Conservation (phyloP, 2,329 filamentous ascomycete species). For the Alternaria infectoria region DNA sequence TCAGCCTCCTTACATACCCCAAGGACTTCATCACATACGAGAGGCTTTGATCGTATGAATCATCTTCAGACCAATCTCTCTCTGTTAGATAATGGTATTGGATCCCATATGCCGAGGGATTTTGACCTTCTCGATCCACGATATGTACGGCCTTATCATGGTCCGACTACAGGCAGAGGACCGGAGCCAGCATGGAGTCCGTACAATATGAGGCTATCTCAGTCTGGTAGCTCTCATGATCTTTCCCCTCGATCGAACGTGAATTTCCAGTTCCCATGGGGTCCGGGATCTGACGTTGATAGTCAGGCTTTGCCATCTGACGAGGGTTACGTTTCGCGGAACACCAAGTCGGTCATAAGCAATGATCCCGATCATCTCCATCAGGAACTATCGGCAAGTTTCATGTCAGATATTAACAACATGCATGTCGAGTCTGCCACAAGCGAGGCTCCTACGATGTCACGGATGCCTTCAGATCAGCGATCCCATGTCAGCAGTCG, state of each 20-base stretch:
- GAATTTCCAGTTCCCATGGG: slow-evolving; percentile 24
- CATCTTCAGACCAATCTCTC: slow-evolving; percentile 13
- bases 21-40: slow-evolving; percentile 15
- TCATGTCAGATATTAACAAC: slow-evolving; percentile 20
- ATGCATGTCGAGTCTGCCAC: slow-evolving; percentile 23
- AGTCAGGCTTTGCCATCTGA: slow-evolving; percentile 30
- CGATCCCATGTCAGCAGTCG: slow-evolving; percentile 34
- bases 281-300: slow-evolving; percentile 31
- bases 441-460: slow-evolving; percentile 22
- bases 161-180: slow-evolving; percentile 19
- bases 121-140: slow-evolving; percentile 21
- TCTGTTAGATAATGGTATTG: slow-evolving; percentile 6
- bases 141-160: slow-evolving; percentile 1
- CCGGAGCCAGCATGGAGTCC: slow-evolving; percentile 39
- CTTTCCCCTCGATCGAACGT: slow-evolving; percentile 14
- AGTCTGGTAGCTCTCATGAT: not conserved
- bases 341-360: slow-evolving; percentile 38
- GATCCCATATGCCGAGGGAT: slow-evolving; percentile 14
- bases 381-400: slow-evolving; percentile 27
- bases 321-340: slow-evolving; percentile 43
- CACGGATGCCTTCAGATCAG: slow-evolving; percentile 27
- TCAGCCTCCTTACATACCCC: slow-evolving; percentile 18
- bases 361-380: slow-evolving; percentile 29
- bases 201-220: slow-evolving; percentile 23
- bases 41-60: not conserved